Evolutionary conservation across 2,329 filamentous ascomycete genomes (phyloP).

Genomic region (Aspergillus aculeatinus): DNA sequence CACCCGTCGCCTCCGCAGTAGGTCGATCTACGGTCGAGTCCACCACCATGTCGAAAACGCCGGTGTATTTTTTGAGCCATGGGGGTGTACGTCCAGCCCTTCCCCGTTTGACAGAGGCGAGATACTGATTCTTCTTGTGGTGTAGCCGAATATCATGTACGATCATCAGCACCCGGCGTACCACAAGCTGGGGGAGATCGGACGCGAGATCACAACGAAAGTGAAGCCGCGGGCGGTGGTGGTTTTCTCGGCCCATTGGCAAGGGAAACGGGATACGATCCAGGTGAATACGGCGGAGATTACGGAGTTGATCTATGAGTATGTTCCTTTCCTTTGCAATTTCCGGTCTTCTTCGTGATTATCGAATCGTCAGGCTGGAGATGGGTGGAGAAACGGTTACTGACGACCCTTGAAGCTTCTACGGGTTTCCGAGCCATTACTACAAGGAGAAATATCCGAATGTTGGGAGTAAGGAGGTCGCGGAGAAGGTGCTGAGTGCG

Average conservation of each 20-base stretch:
- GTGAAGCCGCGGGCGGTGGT: slow-evolving; percentile 71
- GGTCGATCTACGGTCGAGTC: background rate
- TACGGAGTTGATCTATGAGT: slow-evolving; percentile 71
- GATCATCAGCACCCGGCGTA: slow-evolving; percentile 68
- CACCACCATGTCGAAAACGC: slow-evolving; percentile 36
- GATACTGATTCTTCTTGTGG: no score
- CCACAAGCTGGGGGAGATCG: slow-evolving; percentile 62
- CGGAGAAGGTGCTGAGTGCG: slow-evolving; percentile 56
- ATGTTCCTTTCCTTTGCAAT: slow-evolving; percentile 17
- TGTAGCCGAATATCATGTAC: slow-evolving; percentile 64
- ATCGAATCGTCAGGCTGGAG: no score
- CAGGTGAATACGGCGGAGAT: slow-evolving; percentile 65
- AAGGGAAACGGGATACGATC: slow-evolving; percentile 56
- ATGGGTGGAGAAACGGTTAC: background rate
- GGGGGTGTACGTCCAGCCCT: slow-evolving; percentile 39
- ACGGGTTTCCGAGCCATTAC: slow-evolving; percentile 68
- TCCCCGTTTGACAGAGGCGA: background rate
- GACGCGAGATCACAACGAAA: slow-evolving; percentile 66
- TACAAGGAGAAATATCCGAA: slow-evolving; percentile 68
- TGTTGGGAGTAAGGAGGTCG: slow-evolving; percentile 60
- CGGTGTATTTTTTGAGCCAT: slow-evolving; percentile 55
- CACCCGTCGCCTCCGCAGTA: background rate
- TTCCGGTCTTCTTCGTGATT: no score
- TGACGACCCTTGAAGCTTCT: slow-evolving; percentile 52
- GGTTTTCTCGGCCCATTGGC: slow-evolving; percentile 78